These are phyloP conservation scores for Trametes hirsuta DNA, from an alignment of 1,284 basidiomycete genomes.

Conservation along the genomic window DNA sequence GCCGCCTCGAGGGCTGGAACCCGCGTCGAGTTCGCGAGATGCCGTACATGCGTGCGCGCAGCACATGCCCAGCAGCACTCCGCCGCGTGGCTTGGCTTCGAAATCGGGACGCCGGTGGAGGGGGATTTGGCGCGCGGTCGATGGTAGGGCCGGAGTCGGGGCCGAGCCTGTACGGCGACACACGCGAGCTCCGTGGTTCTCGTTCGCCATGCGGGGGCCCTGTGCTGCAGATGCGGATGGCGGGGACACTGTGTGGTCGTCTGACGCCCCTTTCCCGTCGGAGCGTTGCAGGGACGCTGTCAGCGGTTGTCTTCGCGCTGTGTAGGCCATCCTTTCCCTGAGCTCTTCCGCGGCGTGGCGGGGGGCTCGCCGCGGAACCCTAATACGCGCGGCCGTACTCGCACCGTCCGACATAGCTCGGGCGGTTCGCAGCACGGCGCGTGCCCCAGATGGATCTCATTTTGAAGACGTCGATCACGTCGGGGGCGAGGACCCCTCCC, in stretches of 20 bases:
- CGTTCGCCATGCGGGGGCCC: not conserved
- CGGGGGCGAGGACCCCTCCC: not conserved
- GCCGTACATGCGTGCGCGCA: not conserved
- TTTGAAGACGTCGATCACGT: constrained; percentile 13
- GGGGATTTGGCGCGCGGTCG: not conserved
- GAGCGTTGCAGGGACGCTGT: too few relatives aligned
- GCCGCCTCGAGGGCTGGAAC: too few relatives aligned
- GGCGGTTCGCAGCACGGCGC: not conserved
- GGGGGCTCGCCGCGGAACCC: too few relatives aligned
- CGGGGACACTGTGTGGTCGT: not conserved
- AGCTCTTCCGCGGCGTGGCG: too few relatives aligned
- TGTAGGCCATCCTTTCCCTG: too few relatives aligned
- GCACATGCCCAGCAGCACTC: not conserved
- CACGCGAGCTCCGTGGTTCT: constrained; percentile 1
- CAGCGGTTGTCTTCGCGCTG: too few relatives aligned
- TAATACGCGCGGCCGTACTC: too few relatives aligned
- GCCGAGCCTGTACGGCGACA: not conserved
- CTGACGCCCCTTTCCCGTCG: not conserved
- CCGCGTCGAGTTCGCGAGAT: not conserved
- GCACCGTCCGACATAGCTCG: too few relatives aligned
- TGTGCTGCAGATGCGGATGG: not conserved
- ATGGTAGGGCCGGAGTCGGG: not conserved
- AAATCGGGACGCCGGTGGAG: not conserved
- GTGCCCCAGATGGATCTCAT: not conserved
- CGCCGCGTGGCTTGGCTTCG: not conserved